Evolutionary conservation across 148 eudicot genomes (phyloP).

Genomic region (Camellia japonica): DNA sequence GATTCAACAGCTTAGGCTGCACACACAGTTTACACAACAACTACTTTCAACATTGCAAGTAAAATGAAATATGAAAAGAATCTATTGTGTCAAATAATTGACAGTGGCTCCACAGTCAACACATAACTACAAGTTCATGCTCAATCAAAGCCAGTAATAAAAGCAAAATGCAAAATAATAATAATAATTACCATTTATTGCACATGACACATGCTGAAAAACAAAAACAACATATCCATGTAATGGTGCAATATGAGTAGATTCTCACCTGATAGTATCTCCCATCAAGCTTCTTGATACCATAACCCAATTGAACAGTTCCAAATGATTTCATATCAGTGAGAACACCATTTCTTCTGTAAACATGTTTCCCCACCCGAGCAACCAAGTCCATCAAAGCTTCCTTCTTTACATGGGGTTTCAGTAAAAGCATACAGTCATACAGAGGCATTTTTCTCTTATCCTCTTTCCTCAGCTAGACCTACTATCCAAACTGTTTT

Average conservation of each 20-base stretch:
- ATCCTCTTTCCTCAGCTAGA: not conserved
- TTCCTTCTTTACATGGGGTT: conserved; percentile 51
- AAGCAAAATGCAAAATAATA: not conserved
- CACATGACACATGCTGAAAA: not conserved
- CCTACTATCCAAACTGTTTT: too few species aligned
- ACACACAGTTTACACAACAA: too few species aligned
- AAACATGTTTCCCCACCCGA: conserved; percentile 78
- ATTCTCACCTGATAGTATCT: conserved; percentile 66
- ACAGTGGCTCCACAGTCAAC: not conserved
- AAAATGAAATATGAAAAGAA: too few species aligned
- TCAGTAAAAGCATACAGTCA: conserved; percentile 85
- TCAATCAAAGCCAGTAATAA: not conserved
- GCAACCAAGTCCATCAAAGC: conserved; percentile 54
- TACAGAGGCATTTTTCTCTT: conserved; percentile 72
- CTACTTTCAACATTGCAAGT: too few species aligned
- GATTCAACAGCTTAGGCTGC: too few species aligned
- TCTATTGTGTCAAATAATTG: too few species aligned
- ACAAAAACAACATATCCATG: not conserved
- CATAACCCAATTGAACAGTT: conserved; percentile 77
- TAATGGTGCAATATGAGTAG: not conserved
- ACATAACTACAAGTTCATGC: not conserved
- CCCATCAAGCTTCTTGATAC: conserved; percentile 92
- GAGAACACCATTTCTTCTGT: conserved; percentile 76
- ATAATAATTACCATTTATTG: not conserved
- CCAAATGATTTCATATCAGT: conserved; percentile 67